phyloP scores from a whole-genome alignment of 306 rosid genomes.

The Cucumis melo region DNA sequence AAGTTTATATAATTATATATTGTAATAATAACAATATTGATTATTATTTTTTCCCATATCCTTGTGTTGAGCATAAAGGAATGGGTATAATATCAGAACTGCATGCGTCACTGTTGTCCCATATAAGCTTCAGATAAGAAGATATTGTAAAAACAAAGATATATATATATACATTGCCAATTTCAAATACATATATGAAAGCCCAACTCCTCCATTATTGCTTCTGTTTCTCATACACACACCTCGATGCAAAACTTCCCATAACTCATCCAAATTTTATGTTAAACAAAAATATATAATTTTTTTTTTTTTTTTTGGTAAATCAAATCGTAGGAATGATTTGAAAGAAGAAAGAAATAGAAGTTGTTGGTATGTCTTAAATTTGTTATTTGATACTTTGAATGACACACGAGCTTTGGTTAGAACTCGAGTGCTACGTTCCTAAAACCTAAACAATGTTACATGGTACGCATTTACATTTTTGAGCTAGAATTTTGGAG shows the following conservation, averaged over 20 bases:
- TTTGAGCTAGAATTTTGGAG: too few relatives aligned
- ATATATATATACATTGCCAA: background rate
- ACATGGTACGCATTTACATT: too few relatives aligned
- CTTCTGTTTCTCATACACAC: conserved; percentile 8
- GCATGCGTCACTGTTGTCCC: conserved; percentile 17
- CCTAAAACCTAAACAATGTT: too few relatives aligned
- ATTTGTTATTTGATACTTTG: too few relatives aligned
- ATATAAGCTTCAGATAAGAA: background rate
- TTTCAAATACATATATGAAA: background rate
- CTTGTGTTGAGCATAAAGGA: background rate
- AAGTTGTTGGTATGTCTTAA: too few relatives aligned
- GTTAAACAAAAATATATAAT: background rate
- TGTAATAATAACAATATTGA: background rate
- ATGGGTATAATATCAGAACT: background rate
- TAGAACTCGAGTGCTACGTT: too few relatives aligned
- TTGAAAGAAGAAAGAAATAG: too few relatives aligned
- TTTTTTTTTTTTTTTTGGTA: too few relatives aligned
- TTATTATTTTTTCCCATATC: background rate
- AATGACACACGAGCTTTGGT: too few relatives aligned
- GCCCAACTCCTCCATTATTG: conserved; percentile 9
- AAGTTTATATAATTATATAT: too few relatives aligned
- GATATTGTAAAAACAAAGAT: background rate
- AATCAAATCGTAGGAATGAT: too few relatives aligned
- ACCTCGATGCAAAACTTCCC: background rate
- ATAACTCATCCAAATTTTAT: background rate